Evolutionary conservation across 1,284 basidiomycete species (phyloP).

Genomic region (Rhodotorula sp.): DNA sequence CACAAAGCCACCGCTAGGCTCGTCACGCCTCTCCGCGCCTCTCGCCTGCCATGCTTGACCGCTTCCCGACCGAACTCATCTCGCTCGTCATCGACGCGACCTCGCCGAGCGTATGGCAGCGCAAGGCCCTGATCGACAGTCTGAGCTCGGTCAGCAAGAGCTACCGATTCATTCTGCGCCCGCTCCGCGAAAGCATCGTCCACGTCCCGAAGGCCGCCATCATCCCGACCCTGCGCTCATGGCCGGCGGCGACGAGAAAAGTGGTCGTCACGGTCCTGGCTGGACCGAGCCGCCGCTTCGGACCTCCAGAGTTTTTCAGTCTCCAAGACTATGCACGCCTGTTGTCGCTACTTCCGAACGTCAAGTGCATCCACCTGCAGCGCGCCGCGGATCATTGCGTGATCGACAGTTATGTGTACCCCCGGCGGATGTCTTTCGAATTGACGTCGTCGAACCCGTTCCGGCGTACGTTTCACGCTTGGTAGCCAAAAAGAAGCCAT

Average conservation of each 20-base stretch:
- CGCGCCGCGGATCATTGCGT: too few relatives aligned
- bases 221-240: background rate
- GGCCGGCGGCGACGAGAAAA: background rate
- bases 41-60: constrained; percentile 4
- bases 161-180: background rate
- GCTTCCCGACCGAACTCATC: too few relatives aligned
- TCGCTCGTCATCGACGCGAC: background rate
- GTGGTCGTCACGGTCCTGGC: background rate
- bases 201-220: background rate
- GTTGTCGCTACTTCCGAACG: too few relatives aligned
- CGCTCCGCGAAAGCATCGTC: background rate
- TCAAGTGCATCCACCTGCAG: too few relatives aligned
- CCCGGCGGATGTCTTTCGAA: too few relatives aligned
- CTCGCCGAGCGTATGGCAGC: background rate
- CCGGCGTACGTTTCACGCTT: background rate
- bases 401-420: too few relatives aligned
- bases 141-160: background rate
- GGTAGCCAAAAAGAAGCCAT: too few relatives aligned
- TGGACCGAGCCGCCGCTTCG: too few relatives aligned
- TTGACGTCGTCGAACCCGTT: background rate
- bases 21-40: too few relatives aligned
- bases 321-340: background rate
- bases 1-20: too few relatives aligned
- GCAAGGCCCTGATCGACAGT: background rate
- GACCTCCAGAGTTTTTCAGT: too few relatives aligned